Percentiles rank a stretch among this genome's conserved stretches.
Evolutionary conservation across 2,329 filamentous ascomycete species (phyloP).

Genomic region (Ambrosiella beaveri): DNA sequence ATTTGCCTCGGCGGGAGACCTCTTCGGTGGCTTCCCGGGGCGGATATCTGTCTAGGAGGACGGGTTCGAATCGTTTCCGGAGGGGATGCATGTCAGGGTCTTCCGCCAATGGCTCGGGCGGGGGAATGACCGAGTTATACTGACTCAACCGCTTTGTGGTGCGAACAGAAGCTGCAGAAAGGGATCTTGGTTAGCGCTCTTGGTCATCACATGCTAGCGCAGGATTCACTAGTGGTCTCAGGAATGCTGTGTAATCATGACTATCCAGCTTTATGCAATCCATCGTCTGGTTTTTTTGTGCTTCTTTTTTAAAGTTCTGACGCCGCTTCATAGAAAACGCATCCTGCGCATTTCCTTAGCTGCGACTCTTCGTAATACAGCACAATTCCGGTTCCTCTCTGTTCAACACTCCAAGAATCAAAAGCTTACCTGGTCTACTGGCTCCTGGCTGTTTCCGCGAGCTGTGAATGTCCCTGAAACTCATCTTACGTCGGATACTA

Average conservation of each 20-base stretch:
- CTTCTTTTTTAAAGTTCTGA: neutral
- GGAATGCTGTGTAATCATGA: neutral
- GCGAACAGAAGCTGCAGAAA: conserved; percentile 38
- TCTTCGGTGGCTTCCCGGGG: conserved; percentile 70
- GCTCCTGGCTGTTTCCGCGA: conserved; percentile 69
- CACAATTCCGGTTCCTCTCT: neutral
- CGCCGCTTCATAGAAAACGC: too few species aligned
- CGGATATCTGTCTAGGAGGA: conserved; percentile 87
- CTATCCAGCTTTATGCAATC: too few species aligned
- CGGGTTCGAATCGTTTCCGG: conserved; percentile 84
- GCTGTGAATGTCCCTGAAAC: conserved; percentile 88
- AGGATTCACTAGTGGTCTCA: neutral
- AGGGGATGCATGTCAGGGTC: conserved; percentile 91
- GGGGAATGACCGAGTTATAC: conserved; percentile 95
- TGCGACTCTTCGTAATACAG: too few species aligned
- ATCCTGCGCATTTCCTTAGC: too few species aligned
- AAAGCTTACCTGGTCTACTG: conserved; percentile 46
- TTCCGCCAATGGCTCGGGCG: conserved; percentile 74
- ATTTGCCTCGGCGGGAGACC: conserved; percentile 59
- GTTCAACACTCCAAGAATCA: neutral
- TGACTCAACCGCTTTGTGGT: conserved; percentile 84
- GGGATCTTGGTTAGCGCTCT: neutral
- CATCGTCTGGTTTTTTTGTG: neutral
- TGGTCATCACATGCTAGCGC: neutral
- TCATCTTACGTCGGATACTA: conserved; percentile 82